Conservation (phyloP, 345 rosid genomes). For the Mangifera indica region DNA sequence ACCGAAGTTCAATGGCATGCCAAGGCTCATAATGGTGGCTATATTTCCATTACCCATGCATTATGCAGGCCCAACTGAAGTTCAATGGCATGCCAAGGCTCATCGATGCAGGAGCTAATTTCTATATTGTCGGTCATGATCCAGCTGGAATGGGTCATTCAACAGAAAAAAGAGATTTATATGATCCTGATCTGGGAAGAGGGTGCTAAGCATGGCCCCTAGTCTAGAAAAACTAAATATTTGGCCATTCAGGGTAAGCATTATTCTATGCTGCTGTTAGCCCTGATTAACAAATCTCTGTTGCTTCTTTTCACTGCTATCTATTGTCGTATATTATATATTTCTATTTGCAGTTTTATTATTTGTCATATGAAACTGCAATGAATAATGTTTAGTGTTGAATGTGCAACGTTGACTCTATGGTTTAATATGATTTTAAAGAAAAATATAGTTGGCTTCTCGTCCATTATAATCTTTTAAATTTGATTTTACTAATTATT, state of each 20-base stretch:
- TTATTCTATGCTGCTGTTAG: neutral
- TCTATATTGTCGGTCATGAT: constrained; percentile 97
- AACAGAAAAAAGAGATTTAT: constrained; percentile 86
- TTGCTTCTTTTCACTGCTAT: neutral
- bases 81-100: constrained; percentile 99
- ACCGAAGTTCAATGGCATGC: constrained; percentile 99
- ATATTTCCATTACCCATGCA: too few species aligned
- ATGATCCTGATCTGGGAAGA: constrained; percentile 96
- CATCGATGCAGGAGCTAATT: constrained; percentile 95
- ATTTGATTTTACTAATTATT: neutral
- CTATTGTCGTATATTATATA: neutral
- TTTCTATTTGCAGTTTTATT: neutral
- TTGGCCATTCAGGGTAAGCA: constrained; percentile 84
- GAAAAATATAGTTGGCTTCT: neutral
- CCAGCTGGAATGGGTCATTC: constrained; percentile 99
- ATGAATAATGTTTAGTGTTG: neutral
- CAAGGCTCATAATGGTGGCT: constrained; percentile 90
- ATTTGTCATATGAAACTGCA: constrained; percentile 7
- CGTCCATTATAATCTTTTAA: neutral
- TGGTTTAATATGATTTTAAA: neutral
- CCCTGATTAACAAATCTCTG: neutral
- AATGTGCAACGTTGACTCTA: neutral
- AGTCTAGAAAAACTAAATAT: constrained; percentile 93
- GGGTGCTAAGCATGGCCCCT: constrained; percentile 96
- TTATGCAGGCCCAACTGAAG: constrained; percentile 99